phyloP scores from a whole-genome alignment of 768 basidiomycete species.

The Macrolepiota dolichaula region DNA sequence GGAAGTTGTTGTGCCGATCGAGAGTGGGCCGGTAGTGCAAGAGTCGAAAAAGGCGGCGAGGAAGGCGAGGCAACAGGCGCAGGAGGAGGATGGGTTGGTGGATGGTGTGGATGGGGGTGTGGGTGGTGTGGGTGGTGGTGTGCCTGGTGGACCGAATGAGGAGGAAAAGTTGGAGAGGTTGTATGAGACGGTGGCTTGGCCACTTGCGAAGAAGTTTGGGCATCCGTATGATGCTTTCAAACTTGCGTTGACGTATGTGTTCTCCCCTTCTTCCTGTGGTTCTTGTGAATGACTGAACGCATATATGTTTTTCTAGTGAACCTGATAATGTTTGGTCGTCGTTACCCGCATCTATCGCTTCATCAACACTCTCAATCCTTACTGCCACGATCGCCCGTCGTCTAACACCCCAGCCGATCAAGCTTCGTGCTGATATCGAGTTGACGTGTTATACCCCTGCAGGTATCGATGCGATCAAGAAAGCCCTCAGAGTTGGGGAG shows the following conservation, averaged over 20 bases:
- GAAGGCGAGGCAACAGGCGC: constrained; percentile 35
- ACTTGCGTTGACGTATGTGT: constrained; percentile 82
- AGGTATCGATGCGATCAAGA: constrained; percentile 96
- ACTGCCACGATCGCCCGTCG: constrained; percentile 87
- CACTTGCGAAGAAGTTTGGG: constrained; percentile 86
- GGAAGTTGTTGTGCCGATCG: constrained; percentile 22
- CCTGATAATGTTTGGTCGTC: constrained; percentile 76
- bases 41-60: constrained; percentile 42
- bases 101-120: constrained; percentile 41
- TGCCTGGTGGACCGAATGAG: constrained; percentile 47
- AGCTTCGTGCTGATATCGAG: constrained; percentile 96
- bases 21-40: constrained; percentile 40
- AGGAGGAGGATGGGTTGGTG: constrained; percentile 35
- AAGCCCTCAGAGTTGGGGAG: constrained; percentile 87
- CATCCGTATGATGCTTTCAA: constrained; percentile 99
- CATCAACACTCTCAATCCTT: constrained; percentile 60
- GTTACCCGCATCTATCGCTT: constrained; percentile 53
- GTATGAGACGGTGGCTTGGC: constrained; percentile 93
- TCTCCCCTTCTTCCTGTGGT: neutral
- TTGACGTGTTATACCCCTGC: constrained; percentile 94
- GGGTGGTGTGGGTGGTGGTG: constrained; percentile 39
- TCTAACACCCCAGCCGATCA: constrained; percentile 97
- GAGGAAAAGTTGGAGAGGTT: constrained; percentile 80
- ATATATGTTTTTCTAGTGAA: constrained; percentile 27
- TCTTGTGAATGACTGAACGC: too few species aligned